These are phyloP conservation scores for Lophiostoma macrostomum DNA, from an alignment of 495 filamentous ascomycete genomes.

Conservation along the genomic window DNA sequence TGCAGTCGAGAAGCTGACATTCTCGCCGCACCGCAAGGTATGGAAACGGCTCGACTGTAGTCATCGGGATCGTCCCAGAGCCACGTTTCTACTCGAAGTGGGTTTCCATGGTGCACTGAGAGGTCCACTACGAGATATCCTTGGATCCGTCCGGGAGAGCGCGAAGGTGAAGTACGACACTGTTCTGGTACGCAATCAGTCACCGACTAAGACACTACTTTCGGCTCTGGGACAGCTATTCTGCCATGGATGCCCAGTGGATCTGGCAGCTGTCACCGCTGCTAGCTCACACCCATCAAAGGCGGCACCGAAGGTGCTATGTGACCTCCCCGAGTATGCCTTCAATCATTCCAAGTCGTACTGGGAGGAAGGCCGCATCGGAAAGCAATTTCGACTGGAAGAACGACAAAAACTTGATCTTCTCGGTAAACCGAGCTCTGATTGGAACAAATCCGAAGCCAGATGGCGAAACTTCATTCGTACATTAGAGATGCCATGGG, in stretches of 20 bases:
- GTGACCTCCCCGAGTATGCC: conserved; percentile 15
- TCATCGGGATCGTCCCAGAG: background rate
- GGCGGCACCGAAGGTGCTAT: conserved; percentile 1
- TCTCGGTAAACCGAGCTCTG: conserved; percentile 3
- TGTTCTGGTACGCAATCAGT: background rate
- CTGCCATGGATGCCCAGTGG: conserved; percentile 4
- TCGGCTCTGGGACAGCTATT: background rate
- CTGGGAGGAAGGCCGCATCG: conserved; percentile 10
- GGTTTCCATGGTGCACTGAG: background rate
- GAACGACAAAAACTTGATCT: background rate
- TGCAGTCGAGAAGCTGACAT: conserved; percentile 7
- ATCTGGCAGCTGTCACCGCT: conserved; percentile 1
- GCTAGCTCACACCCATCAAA: background rate
- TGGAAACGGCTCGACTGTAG: conserved; percentile 1
- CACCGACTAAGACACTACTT: background rate
- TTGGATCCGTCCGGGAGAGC: background rate
- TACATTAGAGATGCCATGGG: conserved; percentile 5
- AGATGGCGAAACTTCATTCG: conserved; percentile 11
- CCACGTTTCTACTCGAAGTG: background rate
- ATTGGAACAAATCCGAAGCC: conserved; percentile 19
- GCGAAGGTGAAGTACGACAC: conserved; percentile 11
- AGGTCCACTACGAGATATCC: conserved; percentile 1
- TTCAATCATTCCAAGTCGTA: conserved; percentile 17
- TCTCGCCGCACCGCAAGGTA: background rate
- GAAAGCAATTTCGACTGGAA: background rate